A percentile compares a stretch with the other conserved stretches of the same genome.
These are phyloP conservation scores for Primulina huaijiensis DNA, from an alignment of 257 asterid species.

Conservation along the genomic window DNA sequence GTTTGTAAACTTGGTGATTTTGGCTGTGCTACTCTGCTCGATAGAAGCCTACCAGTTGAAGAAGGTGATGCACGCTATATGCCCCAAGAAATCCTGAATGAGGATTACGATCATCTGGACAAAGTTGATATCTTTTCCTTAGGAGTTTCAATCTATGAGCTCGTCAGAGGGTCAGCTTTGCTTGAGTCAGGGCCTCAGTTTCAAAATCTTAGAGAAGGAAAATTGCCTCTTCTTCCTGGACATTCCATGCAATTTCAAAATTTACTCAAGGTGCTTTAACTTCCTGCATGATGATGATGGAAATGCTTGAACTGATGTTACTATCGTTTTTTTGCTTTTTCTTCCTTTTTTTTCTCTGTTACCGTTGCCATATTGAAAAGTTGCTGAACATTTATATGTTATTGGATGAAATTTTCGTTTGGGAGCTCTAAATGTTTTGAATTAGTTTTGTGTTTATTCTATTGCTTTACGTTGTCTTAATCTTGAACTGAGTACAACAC, in stretches of 20 bases:
- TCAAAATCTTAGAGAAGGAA: conserved; percentile 76
- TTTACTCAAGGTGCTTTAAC: conserved; percentile 65
- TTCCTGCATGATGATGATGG: background rate
- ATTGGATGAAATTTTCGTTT: too few species aligned
- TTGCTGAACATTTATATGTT: too few species aligned
- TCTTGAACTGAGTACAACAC: too few species aligned
- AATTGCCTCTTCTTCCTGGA: conserved; percentile 88
- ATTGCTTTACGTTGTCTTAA: too few species aligned
- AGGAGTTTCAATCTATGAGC: conserved; percentile 82
- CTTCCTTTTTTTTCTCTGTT: too few species aligned
- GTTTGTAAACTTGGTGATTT: conserved; percentile 91
- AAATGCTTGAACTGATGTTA: conserved; percentile 1
- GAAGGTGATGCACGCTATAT: conserved; percentile 98
- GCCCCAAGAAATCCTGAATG: conserved; percentile 96
- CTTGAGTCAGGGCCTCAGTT: conserved; percentile 75
- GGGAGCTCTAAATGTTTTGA: too few species aligned
- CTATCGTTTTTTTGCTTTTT: too few species aligned
- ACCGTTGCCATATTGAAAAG: too few species aligned
- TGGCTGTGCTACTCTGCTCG: conserved; percentile 84
- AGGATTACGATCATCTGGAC: conserved; percentile 76
- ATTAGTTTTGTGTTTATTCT: too few species aligned
- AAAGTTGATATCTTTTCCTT: conserved; percentile 87
- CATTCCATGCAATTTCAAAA: conserved; percentile 90
- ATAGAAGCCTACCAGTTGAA: conserved; percentile 79
- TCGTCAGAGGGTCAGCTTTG: conserved; percentile 66